phyloP scores from a whole-genome alignment of 345 rosid genomes.

The Reutealis trisperma region DNA sequence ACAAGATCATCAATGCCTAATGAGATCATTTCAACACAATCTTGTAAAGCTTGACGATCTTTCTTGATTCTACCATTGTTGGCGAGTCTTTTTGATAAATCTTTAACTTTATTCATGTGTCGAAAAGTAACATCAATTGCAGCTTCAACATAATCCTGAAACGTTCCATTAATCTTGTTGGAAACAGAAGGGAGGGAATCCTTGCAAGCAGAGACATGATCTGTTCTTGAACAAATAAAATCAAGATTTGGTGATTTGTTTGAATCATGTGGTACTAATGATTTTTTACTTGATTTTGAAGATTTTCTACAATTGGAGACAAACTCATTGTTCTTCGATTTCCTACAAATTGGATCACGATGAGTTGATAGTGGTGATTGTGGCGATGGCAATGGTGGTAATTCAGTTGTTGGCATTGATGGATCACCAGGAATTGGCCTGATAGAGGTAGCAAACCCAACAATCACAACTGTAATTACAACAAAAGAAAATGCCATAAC shows the following conservation, averaged over 20 bases:
- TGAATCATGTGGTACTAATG: background rate
- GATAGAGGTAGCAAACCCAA: background rate
- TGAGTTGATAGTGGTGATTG: too few species aligned
- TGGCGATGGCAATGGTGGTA: too few species aligned
- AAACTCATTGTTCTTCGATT: too few species aligned
- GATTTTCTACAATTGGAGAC: background rate
- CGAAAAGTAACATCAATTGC: background rate
- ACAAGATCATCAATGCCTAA: background rate
- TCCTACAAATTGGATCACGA: too few species aligned
- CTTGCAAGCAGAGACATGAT: background rate
- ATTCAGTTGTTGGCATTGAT: too few species aligned
- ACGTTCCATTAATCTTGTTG: background rate
- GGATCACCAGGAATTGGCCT: background rate
- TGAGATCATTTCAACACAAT: conserved; percentile 1
- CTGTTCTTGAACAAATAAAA: background rate
- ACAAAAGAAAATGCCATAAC: background rate
- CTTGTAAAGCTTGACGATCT: conserved; percentile 8
- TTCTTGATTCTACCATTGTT: background rate
- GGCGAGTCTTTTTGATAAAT: background rate
- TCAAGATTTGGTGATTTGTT: background rate
- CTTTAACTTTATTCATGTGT: background rate
- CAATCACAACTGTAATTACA: background rate
- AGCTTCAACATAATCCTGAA: background rate
- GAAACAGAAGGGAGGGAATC: background rate
- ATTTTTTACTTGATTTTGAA: background rate